phyloP scores from a whole-genome alignment of 495 filamentous ascomycete genomes.

The Lophiotrema nucula region DNA sequence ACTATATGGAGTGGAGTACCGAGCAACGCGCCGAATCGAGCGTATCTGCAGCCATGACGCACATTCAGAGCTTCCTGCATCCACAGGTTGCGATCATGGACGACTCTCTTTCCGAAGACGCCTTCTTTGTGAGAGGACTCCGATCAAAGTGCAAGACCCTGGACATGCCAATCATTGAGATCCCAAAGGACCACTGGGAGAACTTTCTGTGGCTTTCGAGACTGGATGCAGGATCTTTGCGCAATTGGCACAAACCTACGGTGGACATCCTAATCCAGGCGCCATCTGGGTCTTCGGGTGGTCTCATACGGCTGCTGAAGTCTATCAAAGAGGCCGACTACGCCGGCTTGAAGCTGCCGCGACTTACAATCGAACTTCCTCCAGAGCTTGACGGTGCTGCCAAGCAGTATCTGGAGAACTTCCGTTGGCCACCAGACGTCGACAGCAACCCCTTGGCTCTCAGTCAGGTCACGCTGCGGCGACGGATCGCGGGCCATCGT shows the following conservation, averaged over 20 bases:
- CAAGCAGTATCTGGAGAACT: slow-evolving; percentile 56
- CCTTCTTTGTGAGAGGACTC: slow-evolving; percentile 56
- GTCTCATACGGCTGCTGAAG: slow-evolving; percentile 67
- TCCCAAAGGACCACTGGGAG: slow-evolving; percentile 59
- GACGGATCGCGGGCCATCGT: slow-evolving; percentile 58
- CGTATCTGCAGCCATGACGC: slow-evolving; percentile 38
- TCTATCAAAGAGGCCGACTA: slow-evolving; percentile 75
- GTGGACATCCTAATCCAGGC: slow-evolving; percentile 79
- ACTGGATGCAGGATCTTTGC: slow-evolving; percentile 68
- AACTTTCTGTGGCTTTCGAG: slow-evolving; percentile 72
- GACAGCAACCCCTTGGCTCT: slow-evolving; percentile 7
- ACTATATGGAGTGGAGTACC: slow-evolving; percentile 51
- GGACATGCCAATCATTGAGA: slow-evolving; percentile 58
- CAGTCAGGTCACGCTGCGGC: slow-evolving; percentile 63
- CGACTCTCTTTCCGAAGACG: slow-evolving; percentile 49
- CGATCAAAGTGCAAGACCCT: slow-evolving; percentile 46
- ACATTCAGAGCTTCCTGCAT: slow-evolving; percentile 56
- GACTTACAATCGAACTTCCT: slow-evolving; percentile 79
- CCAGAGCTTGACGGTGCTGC: slow-evolving; percentile 60
- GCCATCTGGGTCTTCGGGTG: slow-evolving; percentile 64
- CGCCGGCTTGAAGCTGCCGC: slow-evolving; percentile 59
- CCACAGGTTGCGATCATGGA: slow-evolving; percentile 58
- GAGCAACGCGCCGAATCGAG: slow-evolving; percentile 49
- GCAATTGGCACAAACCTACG: slow-evolving; percentile 69
- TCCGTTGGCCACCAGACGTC: slow-evolving; percentile 62